Base-by-base conservation (phyloP, 495 filamentous ascomycete species). In the Daldinia decipiens region DNA sequence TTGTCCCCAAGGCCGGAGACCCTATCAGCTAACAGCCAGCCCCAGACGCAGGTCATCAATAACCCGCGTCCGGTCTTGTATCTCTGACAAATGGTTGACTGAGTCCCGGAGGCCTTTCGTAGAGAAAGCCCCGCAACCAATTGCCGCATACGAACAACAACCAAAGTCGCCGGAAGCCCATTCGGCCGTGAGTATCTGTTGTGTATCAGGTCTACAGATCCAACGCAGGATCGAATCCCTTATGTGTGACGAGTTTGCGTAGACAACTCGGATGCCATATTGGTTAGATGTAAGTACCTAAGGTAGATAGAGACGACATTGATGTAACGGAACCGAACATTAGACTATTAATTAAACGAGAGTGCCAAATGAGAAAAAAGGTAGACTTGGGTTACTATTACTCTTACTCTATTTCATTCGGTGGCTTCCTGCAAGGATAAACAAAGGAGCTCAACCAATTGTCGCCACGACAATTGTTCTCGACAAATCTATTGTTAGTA, bases 21-120 rank as follows among this genome's bases (percentile, higher is more conserved):
- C 65, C 61, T 68, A 65, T 69, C 65, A 66, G 65, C 62, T 51
- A 43, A 58, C 56, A 66, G 65, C 62, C 56, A 43, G 62, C 56
- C 32, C 57, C 61, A 69, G 58, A 69, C 65, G 65, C 70, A 69
- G 62, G 70, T 69, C 70, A 73, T 73, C 61, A 73, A 69, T 73
- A 73, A 66, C 65, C 70, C 70, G 70, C 57, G 53, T 64, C 59
- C 52, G 65, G 31, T 58, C 43, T 67, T 68, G 47, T 72, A 72
- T 68, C 70, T 72, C 65, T 72, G 65, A 62, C 70, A 73, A 69
- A 73, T 73, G 60, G 52, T 58, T 36, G 70, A 61, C 36, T 53
- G 55, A 58, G 62, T 62, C 45, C 57, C 51, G 60, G 59, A 62
- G 32, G 54, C 31, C 56, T 29, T 68, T 71, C 59, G 27, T 40